These are phyloP conservation scores for Myxozyma nipponensis DNA, from an alignment of 805 yeast species.

Conservation along the genomic window DNA sequence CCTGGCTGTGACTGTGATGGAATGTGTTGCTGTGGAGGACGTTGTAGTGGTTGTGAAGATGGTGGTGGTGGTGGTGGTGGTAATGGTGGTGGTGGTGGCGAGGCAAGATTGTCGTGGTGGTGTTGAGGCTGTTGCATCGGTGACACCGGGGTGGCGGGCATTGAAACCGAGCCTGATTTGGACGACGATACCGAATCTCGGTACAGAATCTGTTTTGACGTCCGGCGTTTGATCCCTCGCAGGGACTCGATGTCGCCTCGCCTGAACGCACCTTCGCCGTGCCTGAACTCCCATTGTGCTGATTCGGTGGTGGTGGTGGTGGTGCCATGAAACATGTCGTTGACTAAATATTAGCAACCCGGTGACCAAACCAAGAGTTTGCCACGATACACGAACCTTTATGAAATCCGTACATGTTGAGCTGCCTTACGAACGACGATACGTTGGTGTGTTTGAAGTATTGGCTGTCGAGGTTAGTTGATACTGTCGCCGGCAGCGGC, in stretches of 20 bases:
- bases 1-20: conserved; percentile 1
- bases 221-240: conserved; percentile 72
- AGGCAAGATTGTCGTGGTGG: not conserved
- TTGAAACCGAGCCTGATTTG: conserved; percentile 40
- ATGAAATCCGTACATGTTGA: conserved; percentile 96
- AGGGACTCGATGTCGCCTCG: conserved; percentile 76
- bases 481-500: not conserved
- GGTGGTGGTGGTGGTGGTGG: conserved; percentile 9
- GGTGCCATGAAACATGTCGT: conserved; percentile 36
- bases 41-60: not conserved
- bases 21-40: conserved; percentile 1
- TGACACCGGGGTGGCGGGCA: conserved; percentile 25
- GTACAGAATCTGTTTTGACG: conserved; percentile 44
- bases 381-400: conserved; percentile 47
- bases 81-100: too few species aligned
- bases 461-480: conserved; percentile 34
- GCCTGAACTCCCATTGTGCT: conserved; percentile 80
- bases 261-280: conserved; percentile 69
- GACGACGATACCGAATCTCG: conserved; percentile 38
- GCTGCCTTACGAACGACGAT: conserved; percentile 86
- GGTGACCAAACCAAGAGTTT: not conserved
- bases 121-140: conserved; percentile 11
- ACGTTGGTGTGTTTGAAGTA: conserved; percentile 94
- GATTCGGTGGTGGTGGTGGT: conserved; percentile 21
- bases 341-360: conserved; percentile 29